These are phyloP conservation scores for Colletotrichum sp. DNA, from an alignment of 2,329 filamentous ascomycete genomes.

Conservation along the genomic window DNA sequence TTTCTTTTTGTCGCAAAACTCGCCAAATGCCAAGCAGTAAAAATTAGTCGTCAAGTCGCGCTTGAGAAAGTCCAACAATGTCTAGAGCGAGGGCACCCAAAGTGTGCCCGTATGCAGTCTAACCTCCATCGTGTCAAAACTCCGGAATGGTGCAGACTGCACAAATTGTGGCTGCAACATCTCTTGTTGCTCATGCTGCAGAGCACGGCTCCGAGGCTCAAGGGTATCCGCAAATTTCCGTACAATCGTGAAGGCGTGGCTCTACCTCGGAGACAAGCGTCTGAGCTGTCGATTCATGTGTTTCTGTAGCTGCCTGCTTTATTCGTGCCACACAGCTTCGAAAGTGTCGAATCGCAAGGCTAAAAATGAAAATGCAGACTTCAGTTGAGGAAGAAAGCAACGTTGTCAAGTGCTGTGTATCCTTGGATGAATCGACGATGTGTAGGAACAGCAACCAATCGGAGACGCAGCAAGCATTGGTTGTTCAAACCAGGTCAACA, in stretches of 20 bases:
- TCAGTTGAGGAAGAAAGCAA: neutral
- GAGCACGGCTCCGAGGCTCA: neutral
- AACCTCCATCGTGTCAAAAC: neutral
- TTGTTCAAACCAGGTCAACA: neutral
- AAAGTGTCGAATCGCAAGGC: neutral
- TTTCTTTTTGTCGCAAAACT: slow-evolving; percentile 12
- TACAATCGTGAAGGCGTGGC: neutral
- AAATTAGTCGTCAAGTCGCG: slow-evolving; percentile 20
- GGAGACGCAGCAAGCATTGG: neutral
- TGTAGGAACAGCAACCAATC: neutral
- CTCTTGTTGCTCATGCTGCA: neutral
- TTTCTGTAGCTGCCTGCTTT: neutral
- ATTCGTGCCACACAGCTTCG: neutral
- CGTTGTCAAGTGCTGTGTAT: neutral
- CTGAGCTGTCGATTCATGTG: neutral
- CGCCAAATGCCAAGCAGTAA: slow-evolving; percentile 12
- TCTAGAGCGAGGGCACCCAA: neutral
- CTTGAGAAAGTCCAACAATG: slow-evolving; percentile 17
- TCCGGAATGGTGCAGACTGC: neutral
- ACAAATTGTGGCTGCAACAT: neutral
- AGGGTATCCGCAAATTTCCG: neutral
- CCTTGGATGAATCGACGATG: neutral
- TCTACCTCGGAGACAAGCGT: neutral
- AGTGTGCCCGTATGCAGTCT: neutral
- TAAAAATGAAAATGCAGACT: neutral